phyloP scores from a whole-genome alignment of 148 eudicot species.

The Rhododendron griersonianum region DNA sequence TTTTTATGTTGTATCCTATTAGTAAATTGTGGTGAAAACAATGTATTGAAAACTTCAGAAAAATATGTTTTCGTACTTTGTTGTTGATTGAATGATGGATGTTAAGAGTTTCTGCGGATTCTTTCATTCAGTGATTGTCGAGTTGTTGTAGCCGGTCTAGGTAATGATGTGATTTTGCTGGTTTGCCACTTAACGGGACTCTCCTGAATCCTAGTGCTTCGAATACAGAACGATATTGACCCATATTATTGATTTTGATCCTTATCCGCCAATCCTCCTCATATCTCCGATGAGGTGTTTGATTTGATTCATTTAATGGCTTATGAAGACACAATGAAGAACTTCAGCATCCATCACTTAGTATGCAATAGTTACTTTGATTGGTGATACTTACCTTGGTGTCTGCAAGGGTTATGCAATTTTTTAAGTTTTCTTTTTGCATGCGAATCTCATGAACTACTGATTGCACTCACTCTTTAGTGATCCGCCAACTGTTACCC shows the following conservation, averaged over 20 bases:
- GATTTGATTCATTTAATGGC: neutral
- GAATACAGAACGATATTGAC: neutral
- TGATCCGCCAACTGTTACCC: neutral
- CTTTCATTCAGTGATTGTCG: neutral
- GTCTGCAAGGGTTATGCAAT: neutral
- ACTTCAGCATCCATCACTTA: neutral
- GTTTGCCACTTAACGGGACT: neutral
- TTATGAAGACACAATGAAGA: neutral
- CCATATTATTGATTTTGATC: neutral
- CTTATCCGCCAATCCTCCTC: neutral
- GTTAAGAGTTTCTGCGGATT: neutral
- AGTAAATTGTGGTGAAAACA: neutral
- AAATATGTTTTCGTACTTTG: neutral
- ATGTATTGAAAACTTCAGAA: neutral
- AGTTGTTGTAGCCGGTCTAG: neutral
- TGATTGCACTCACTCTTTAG: neutral
- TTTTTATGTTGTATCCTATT: neutral
- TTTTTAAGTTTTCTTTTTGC: neutral
- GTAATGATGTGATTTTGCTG: neutral
- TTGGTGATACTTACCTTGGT: neutral
- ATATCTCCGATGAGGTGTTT: neutral
- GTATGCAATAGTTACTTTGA: neutral
- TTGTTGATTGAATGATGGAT: neutral
- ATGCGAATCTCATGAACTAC: neutral
- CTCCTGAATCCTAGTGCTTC: neutral